Conservation (phyloP, 352 stramenopile species). For the Phytophthora quininea region DNA sequence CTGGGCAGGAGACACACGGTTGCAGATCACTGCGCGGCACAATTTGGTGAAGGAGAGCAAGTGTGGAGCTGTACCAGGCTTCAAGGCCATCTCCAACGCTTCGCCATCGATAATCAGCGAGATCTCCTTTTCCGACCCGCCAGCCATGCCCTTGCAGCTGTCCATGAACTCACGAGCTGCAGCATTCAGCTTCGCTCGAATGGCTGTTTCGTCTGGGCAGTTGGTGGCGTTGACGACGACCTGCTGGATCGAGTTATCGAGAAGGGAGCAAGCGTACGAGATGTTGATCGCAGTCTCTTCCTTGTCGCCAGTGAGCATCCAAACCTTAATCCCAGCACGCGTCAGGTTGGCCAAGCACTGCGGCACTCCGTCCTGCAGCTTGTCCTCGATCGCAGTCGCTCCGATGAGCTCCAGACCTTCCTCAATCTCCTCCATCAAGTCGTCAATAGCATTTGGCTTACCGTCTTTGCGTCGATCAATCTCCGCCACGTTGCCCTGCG, state of each 20-base stretch:
- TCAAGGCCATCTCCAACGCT: constrained; percentile 67
- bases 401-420: constrained; percentile 83
- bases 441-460: constrained; percentile 76
- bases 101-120: constrained; percentile 78
- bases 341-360: constrained; percentile 84
- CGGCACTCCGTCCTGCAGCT: constrained; percentile 91
- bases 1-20: constrained; percentile 84
- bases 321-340: constrained; percentile 92
- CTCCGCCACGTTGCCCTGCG: constrained; percentile 65
- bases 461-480: constrained; percentile 84
- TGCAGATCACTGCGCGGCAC: constrained; percentile 85
- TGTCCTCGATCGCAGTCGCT: constrained; percentile 93
- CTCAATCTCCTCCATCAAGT: constrained; percentile 87
- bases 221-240: constrained; percentile 75
- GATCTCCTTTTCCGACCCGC: constrained; percentile 50
- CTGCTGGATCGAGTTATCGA: constrained; percentile 86
- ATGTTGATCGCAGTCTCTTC: constrained; percentile 97
- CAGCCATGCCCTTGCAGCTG: constrained; percentile 45
- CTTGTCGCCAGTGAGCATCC: constrained; percentile 97
- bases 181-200: constrained; percentile 52
- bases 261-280: constrained; percentile 87
- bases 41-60: constrained; percentile 71
- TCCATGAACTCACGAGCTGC: constrained; percentile 58
- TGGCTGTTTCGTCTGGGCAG: constrained; percentile 72
- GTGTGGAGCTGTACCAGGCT: constrained; percentile 47